Evolutionary conservation across 1,284 basidiomycete genomes (phyloP).

Genomic region (Schizopora paradoxa): DNA sequence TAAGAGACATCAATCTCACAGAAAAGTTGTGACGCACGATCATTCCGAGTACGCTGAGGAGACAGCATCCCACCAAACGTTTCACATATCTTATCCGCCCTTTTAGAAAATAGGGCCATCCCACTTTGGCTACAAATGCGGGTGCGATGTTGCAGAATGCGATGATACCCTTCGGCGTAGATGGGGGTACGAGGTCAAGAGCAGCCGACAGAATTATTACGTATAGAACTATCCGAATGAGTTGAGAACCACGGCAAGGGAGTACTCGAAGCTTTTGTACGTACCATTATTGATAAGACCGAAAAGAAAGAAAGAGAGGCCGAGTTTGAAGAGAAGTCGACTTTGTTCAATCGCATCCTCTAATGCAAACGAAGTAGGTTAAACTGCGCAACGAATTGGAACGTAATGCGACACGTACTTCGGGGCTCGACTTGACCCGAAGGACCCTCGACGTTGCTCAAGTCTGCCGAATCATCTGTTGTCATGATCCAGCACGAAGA

Average conservation of each 20-base stretch:
- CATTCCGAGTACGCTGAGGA: slow-evolving; percentile 76
- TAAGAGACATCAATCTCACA: not conserved
- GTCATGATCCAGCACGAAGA: too few species aligned
- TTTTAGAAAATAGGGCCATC: slow-evolving; percentile 88
- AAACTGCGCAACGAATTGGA: too few species aligned
- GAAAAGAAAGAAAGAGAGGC: slow-evolving; percentile 53
- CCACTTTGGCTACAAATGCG: slow-evolving; percentile 77
- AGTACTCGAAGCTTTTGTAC: slow-evolving; percentile 10
- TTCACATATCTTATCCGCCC: slow-evolving; percentile 76
- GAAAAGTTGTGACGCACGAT: slow-evolving; percentile 51
- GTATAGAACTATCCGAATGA: slow-evolving; percentile 67
- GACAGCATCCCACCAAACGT: slow-evolving; percentile 72
- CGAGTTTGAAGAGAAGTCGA: slow-evolving; percentile 34
- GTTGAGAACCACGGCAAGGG: not conserved
- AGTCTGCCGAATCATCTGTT: too few species aligned
- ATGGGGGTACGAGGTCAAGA: slow-evolving; percentile 86
- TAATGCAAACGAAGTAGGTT: too few species aligned
- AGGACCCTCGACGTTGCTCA: too few species aligned
- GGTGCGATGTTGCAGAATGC: slow-evolving; percentile 89
- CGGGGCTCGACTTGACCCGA: too few species aligned
- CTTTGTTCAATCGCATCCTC: not conserved
- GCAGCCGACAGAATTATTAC: slow-evolving; percentile 96
- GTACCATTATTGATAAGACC: slow-evolving; percentile 56
- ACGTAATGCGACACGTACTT: too few species aligned
- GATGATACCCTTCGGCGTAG: slow-evolving; percentile 90